Evolutionary conservation across 768 basidiomycete species (phyloP), one percentile per base, ranked within the genome.

Genomic region (Crassisporium funariophilum): DNA sequence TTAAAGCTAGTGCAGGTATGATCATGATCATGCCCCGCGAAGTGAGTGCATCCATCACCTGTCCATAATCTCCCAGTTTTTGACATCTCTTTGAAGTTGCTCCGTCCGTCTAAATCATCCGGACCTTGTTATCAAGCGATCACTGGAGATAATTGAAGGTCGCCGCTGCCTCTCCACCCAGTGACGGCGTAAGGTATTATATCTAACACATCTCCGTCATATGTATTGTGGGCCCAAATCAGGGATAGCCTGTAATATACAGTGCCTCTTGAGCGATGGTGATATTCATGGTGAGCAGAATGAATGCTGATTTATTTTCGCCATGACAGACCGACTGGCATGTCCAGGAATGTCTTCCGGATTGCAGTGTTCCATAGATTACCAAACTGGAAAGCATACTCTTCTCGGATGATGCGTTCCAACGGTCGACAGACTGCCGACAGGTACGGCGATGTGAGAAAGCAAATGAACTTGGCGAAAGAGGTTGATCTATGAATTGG

Each of bases 361-460:
- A 19, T 15, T 36, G 33, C 25, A 19, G 15, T 38, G 20, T 19
- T 13, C 36, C 35, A 21, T 24, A 46, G 22, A 46, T n/a, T n/a
- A n/a, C n/a, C n/a, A n/a, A n/a, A n/a, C n/a, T n/a, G n/a, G n/a
- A n/a, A n/a, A n/a, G n/a, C n/a, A n/a, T n/a, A 21, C 16, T 8
- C 35, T 17, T 11, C 17, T 37, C 35, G 8, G 16, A 37, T 37
- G 9, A 11, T 8, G 16, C 35, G 17, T 37, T 17, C 35, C 10
- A 9, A n/a, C n/a, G n/a, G n/a, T n/a, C n/a, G n/a, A 24, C 24
- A 16, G 21, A 41, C 44, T 25, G 50, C 64, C 65, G 68, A 66
- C 59, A 59, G 60, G 58, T 57, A 57, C 65, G 67, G 63, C 48
- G 54, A 54, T 57, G 54, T 46, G 42, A 35, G 54, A 50, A 47